Conservation (phyloP, 129 eudicot species). For the Scalesia atractyloides region DNA sequence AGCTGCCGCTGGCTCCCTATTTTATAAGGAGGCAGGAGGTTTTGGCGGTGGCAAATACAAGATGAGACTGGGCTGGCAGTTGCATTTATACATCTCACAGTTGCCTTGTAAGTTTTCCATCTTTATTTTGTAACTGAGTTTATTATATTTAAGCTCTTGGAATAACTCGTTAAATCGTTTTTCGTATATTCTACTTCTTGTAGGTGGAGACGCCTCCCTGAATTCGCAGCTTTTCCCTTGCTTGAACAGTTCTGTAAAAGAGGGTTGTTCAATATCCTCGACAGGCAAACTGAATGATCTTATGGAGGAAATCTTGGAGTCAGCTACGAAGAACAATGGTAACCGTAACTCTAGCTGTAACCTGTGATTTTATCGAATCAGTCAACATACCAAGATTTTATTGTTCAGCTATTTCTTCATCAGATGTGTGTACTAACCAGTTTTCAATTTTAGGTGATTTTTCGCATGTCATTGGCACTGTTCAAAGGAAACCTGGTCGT, state of each 20-base stretch:
- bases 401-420: slow-evolving; percentile 2
- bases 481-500: slow-evolving; percentile 99
- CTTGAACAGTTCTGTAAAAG: slow-evolving; percentile 45
- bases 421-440: neutral
- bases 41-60: slow-evolving; percentile 53
- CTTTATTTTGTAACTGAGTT: neutral
- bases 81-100: slow-evolving; percentile 88
- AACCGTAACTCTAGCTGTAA: slow-evolving; percentile 15
- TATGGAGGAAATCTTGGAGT: slow-evolving; percentile 52
- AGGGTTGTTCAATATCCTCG: slow-evolving; percentile 42
- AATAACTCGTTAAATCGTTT: neutral
- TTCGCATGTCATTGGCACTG: slow-evolving; percentile 55
- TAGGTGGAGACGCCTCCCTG: slow-evolving; percentile 94
- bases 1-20: slow-evolving; percentile 39
- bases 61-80: slow-evolving; percentile 72
- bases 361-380: slow-evolving; percentile 12
- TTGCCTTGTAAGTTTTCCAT: slow-evolving; percentile 71
- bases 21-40: slow-evolving; percentile 49
- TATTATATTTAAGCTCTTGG: neutral
- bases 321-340: slow-evolving; percentile 53
- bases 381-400: neutral
- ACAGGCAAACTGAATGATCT: slow-evolving; percentile 48
- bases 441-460: slow-evolving; percentile 42
- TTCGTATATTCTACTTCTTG: slow-evolving; percentile 21
- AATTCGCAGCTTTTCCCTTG: slow-evolving; percentile 68